phyloP scores from a whole-genome alignment of 331 rosid genomes.

The Saraca asoca region DNA sequence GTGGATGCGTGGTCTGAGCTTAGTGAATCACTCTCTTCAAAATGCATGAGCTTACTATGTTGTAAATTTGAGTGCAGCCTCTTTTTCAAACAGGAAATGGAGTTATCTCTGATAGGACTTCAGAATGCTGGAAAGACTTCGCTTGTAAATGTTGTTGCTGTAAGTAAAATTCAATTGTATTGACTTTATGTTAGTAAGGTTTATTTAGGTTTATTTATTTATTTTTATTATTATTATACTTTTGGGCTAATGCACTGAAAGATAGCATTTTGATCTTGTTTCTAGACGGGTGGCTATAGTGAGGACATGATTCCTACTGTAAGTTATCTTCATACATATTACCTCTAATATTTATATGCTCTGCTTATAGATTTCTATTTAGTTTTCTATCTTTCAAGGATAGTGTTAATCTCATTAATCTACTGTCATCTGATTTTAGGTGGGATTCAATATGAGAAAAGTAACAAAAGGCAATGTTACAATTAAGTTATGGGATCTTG shows the following conservation, averaged over 20 bases:
- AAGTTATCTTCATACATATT: conserved; percentile 44
- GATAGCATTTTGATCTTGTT: conserved; percentile 28
- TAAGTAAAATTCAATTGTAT: conserved; percentile 53
- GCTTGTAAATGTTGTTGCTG: conserved; percentile 94
- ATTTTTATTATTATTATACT: conserved; percentile 9
- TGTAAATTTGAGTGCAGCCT: conserved; percentile 70
- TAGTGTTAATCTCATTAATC: conserved; percentile 23
- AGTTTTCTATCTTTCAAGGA: conserved; percentile 2
- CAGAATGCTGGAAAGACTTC: conserved; percentile 99
- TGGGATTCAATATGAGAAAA: conserved; percentile 95
- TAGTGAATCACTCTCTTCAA: conserved; percentile 19
- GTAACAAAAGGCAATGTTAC: conserved; percentile 98
- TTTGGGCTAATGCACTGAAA: conserved; percentile 29
- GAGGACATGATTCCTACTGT: conserved; percentile 99
- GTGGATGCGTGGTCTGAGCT: conserved; percentile 18
- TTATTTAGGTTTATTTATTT: conserved; percentile 4
- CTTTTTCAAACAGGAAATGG: conserved; percentile 99
- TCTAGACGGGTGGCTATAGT: conserved; percentile 92
- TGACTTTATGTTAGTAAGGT: conserved; percentile 1
- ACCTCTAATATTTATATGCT: conserved; percentile 21
- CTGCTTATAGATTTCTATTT: conserved; percentile 1
- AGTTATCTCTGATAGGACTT: conserved; percentile 91
- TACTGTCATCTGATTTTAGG: conserved; percentile 56
- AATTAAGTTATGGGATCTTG: conserved; percentile 97
- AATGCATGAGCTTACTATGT: conserved; percentile 33